A percentile compares a stretch with the other conserved stretches of the same genome.
Evolutionary conservation across 2,329 filamentous ascomycete species (phyloP).

Genomic region (Alternaria gansuensis): DNA sequence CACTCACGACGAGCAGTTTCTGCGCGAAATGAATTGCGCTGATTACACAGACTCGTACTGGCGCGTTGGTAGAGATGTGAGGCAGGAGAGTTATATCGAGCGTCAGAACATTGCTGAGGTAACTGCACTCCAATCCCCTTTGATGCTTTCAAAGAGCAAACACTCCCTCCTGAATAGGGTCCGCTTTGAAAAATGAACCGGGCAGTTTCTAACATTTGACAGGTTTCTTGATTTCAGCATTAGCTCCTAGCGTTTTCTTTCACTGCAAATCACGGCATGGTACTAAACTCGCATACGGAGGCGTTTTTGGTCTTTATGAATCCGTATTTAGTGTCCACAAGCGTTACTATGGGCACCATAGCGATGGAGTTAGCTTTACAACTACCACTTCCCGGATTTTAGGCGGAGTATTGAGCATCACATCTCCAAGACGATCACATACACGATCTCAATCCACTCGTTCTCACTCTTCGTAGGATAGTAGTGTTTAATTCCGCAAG

Average conservation of each 20-base stretch:
- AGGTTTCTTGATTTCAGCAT: slow-evolving; percentile 23
- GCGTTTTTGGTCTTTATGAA: background rate
- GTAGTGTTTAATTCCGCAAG: fast-evolving
- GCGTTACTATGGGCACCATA: slow-evolving; percentile 14
- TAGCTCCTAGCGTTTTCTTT: background rate
- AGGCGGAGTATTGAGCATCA: background rate
- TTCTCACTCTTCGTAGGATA: background rate
- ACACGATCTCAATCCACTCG: background rate
- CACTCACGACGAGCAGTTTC: slow-evolving; percentile 96
- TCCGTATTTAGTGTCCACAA: background rate
- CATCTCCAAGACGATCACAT: background rate
- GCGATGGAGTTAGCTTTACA: slow-evolving; percentile 8
- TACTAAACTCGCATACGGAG: background rate
- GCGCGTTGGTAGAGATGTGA: slow-evolving; percentile 80
- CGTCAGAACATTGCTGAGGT: slow-evolving; percentile 61
- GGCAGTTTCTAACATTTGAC: slow-evolving; percentile 15
- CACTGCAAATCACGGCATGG: background rate
- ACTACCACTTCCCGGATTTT: too few relatives aligned
- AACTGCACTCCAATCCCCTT: slow-evolving; percentile 7
- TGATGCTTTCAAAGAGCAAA: slow-evolving; percentile 1
- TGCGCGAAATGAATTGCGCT: slow-evolving; percentile 89
- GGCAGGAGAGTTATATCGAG: slow-evolving; percentile 88
- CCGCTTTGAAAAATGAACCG: slow-evolving; percentile 1
- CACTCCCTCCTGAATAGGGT: background rate
- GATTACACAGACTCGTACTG: slow-evolving; percentile 95